phyloP scores from a whole-genome alignment of 2,329 filamentous ascomycete species.

The Scleromitrula shiraiana region DNA sequence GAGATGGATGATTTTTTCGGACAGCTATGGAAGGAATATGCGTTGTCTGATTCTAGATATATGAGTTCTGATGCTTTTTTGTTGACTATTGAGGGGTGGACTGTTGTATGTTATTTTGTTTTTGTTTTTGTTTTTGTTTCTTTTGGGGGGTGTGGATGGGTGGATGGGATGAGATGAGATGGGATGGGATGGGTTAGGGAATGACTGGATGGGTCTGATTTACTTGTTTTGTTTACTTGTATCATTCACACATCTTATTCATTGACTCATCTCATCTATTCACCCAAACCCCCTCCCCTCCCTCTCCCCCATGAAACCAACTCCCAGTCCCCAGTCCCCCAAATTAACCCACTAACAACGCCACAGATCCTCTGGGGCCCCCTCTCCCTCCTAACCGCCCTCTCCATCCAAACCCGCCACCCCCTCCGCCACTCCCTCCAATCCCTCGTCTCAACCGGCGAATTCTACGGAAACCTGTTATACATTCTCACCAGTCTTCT shows the following conservation, averaged over 20 bases:
- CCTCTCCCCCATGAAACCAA: no score
- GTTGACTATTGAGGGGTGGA: conserved; percentile 47
- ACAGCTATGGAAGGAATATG: conserved; percentile 52
- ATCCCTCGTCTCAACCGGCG: conserved; percentile 29
- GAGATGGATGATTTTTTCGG: conserved; percentile 37
- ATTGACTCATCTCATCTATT: no score
- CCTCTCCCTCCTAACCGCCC: conserved; percentile 43
- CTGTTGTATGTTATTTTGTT: conserved; percentile 31
- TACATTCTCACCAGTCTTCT: conserved; percentile 52
- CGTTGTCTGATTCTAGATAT: conserved; percentile 49
- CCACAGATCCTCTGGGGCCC: conserved; percentile 49
- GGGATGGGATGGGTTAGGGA: no score
- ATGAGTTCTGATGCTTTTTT: conserved; percentile 44
- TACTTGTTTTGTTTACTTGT: no score
- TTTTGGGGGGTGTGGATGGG: no score
- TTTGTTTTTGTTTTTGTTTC: background rate
- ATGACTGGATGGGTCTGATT: no score
- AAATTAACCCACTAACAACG: conserved; percentile 8
- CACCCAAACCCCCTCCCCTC: no score
- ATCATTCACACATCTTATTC: no score
- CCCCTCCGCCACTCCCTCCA: conserved; percentile 46
- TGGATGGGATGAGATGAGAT: no score
- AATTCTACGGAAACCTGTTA: conserved; percentile 43
- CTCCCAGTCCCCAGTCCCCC: no score
- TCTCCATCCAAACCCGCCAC: conserved; percentile 38